A percentile compares a stretch with the other conserved stretches of the same genome.
Evolutionary conservation across 208 protist genomes (phyloP).

Genomic region (Leishmania lainsoni): DNA sequence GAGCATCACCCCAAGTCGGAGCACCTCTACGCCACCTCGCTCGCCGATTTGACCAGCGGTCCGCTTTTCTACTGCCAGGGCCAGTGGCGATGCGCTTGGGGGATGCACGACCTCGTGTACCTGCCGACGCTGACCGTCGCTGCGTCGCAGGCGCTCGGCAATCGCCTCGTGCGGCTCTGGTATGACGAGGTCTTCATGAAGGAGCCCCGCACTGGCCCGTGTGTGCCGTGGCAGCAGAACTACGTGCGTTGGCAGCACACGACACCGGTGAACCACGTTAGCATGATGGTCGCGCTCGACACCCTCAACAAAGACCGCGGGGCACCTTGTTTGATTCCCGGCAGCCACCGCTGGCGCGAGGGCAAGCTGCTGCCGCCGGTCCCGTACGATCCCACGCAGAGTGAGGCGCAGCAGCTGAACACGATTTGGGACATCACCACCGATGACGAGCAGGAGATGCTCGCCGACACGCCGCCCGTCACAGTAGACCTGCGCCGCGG

Average conservation of each 20-base stretch:
- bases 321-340: constrained; percentile 79
- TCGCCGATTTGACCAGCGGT: constrained; percentile 70
- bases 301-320: constrained; percentile 82
- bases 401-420: constrained; percentile 78
- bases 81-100: constrained; percentile 82
- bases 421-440: constrained; percentile 85
- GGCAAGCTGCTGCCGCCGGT: constrained; percentile 68
- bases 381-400: constrained; percentile 65
- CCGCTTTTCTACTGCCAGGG: constrained; percentile 88
- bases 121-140: constrained; percentile 80
- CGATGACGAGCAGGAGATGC: constrained; percentile 77
- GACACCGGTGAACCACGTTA: constrained; percentile 71
- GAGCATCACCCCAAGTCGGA: constrained; percentile 86
- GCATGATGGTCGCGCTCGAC: constrained; percentile 80
- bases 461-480: constrained; percentile 80
- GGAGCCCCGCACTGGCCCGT: constrained; percentile 64
- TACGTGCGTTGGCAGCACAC: constrained; percentile 84
- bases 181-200: constrained; percentile 90
- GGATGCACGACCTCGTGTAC: constrained; percentile 88
- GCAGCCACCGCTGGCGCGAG: constrained; percentile 84
- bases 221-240: constrained; percentile 86
- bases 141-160: constrained; percentile 79
- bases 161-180: constrained; percentile 78
- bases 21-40: constrained; percentile 80
- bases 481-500: constrained; percentile 77